Evolutionary conservation across 352 stramenopile genomes (phyloP).

Genomic region (Phytophthora citrophthora): DNA sequence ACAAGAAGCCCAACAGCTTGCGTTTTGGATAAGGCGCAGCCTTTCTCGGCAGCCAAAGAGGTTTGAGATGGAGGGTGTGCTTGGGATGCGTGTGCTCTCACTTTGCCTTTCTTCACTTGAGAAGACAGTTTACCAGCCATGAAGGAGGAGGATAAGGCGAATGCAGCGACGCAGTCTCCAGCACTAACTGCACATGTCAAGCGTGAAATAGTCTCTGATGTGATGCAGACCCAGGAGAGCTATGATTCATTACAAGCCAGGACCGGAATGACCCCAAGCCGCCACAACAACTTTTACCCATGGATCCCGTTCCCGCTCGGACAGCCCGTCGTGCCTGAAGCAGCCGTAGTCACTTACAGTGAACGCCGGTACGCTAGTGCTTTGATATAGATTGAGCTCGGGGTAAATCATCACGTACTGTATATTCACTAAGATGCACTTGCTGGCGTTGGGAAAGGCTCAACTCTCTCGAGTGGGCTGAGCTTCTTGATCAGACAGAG

Average conservation of each 20-base stretch:
- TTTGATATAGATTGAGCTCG: background rate
- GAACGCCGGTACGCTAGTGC: conserved; percentile 26
- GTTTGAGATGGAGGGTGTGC: conserved; percentile 18
- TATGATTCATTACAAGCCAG: conserved; percentile 16
- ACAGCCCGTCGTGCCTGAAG: conserved; percentile 25
- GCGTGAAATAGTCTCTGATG: conserved; percentile 7
- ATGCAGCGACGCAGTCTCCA: background rate
- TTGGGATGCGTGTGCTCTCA: conserved; percentile 28
- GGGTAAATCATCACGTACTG: background rate
- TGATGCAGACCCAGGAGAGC: conserved; percentile 14
- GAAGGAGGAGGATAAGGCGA: conserved; percentile 11
- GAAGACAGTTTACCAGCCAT: conserved; percentile 26
- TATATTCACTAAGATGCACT: background rate
- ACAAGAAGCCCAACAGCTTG: conserved; percentile 3
- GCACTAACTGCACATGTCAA: conserved; percentile 9
- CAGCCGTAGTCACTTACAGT: conserved; percentile 4
- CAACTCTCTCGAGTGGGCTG: conserved; percentile 54
- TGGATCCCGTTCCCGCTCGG: conserved; percentile 29
- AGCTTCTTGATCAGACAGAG: conserved; percentile 51
- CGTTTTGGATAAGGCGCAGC: conserved; percentile 5
- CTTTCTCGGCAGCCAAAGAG: conserved; percentile 39
- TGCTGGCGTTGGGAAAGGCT: conserved; percentile 21
- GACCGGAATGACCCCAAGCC: conserved; percentile 37
- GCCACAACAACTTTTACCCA: conserved; percentile 11
- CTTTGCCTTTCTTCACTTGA: conserved; percentile 32